Evolutionary conservation across 2,329 filamentous ascomycete species (phyloP).

Genomic region (Bipolaris gigantea): DNA sequence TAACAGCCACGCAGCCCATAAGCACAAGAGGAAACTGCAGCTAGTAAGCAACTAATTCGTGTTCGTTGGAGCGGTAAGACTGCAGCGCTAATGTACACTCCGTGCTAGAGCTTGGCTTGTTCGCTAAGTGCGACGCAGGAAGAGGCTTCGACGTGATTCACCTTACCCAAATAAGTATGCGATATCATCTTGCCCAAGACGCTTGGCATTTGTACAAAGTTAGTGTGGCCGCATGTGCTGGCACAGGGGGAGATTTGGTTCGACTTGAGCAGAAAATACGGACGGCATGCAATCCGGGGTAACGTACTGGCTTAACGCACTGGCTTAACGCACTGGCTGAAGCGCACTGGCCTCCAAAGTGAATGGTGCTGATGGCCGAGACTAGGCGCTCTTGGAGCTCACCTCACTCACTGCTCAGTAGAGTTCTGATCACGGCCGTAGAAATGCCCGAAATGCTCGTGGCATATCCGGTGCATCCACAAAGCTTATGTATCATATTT

Average conservation of each 20-base stretch:
- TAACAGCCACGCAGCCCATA: conserved; percentile 4
- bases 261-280: background rate
- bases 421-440: background rate
- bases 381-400: background rate
- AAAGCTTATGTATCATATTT: background rate
- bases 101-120: conserved; percentile 2
- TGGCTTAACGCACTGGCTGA: background rate
- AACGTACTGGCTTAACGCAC: background rate
- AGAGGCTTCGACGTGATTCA: background rate
- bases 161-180: conserved; percentile 1
- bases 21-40: conserved; percentile 2
- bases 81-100: conserved; percentile 5
- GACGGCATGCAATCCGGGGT: background rate
- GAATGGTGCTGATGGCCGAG: background rate
- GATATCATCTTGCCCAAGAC: background rate
- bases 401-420: background rate
- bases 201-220: background rate
- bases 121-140: background rate
- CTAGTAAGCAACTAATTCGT: conserved; percentile 4
- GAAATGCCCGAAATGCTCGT: background rate
- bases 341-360: background rate
- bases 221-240: background rate
- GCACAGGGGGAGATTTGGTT: background rate
- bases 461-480: background rate
- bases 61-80: conserved; percentile 10